Evolutionary conservation across 2,329 filamentous ascomycete species (phyloP).

Genomic region (Trichoderma breve): DNA sequence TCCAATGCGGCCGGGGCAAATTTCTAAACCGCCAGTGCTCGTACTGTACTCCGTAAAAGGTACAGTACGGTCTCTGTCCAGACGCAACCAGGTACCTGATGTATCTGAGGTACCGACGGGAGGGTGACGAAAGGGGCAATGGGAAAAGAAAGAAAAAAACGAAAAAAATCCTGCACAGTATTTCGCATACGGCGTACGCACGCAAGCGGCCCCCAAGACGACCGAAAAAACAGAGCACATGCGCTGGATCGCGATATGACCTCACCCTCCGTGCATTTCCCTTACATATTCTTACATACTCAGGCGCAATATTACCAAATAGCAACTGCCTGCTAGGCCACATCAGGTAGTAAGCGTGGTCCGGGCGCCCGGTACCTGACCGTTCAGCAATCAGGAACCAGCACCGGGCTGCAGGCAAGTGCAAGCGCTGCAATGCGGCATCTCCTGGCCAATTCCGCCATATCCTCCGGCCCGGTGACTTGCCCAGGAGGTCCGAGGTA

Average conservation of each 20-base stretch:
- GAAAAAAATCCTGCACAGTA: background rate
- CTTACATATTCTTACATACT: constrained; percentile 21
- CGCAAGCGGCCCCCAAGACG: background rate
- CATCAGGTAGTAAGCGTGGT: constrained; percentile 31
- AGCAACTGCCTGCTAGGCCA: constrained; percentile 30
- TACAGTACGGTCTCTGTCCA: background rate
- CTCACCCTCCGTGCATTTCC: constrained; percentile 28
- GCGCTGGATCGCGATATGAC: constrained; percentile 35
- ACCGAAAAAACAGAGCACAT: background rate
- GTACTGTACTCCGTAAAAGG: background rate
- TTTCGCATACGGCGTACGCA: background rate
- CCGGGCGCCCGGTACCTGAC: constrained; percentile 34
- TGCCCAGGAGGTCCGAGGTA: background rate
- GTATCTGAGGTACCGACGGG: background rate
- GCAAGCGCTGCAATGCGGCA: constrained; percentile 18
- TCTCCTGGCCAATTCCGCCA: constrained; percentile 13
- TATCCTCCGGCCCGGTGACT: constrained; percentile 13
- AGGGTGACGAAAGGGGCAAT: constrained; percentile 13
- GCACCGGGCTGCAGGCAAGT: constrained; percentile 19
- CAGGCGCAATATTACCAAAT: constrained; percentile 35
- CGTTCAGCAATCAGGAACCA: constrained; percentile 32
- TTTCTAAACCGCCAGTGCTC: background rate
- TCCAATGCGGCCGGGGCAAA: constrained; percentile 5
- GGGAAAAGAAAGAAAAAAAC: background rate
- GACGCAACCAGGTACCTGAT: background rate